Evolutionary conservation across 805 yeast genomes (phyloP).

Genomic region (Pichia deserticola): DNA sequence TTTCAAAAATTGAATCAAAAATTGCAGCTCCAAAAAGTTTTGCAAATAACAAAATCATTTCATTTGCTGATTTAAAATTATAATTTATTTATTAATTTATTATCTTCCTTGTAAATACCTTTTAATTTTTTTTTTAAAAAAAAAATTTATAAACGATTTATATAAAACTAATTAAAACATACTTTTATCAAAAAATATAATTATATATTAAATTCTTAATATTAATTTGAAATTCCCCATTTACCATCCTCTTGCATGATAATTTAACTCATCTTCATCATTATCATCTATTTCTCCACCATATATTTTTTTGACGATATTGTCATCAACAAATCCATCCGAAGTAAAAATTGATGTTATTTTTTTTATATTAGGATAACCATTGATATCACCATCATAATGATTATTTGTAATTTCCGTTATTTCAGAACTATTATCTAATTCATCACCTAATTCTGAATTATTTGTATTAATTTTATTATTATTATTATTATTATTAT

Average conservation of each 20-base stretch:
- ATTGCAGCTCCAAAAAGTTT: slow-evolving; percentile 11
- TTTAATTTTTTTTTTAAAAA: not conserved
- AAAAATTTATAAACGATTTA: not conserved
- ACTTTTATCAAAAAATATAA: too few relatives aligned
- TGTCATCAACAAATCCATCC: slow-evolving; percentile 15
- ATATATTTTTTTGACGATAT: not conserved
- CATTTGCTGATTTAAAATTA: slow-evolving; percentile 20
- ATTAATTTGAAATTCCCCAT: too few relatives aligned
- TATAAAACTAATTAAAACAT: too few relatives aligned
- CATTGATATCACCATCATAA: too few relatives aligned
- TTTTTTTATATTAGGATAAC: not conserved
- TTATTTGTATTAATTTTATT: too few relatives aligned
- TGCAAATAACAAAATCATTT: slow-evolving; percentile 17
- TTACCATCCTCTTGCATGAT: slow-evolving; percentile 38
- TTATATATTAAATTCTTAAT: too few relatives aligned
- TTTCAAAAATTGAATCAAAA: slow-evolving; percentile 3
- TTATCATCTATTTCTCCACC: slow-evolving; percentile 13
- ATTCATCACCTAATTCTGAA: too few relatives aligned
- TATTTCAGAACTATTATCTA: too few relatives aligned
- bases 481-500: too few relatives aligned
- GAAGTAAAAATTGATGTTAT: slow-evolving; percentile 4
- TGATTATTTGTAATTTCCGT: too few relatives aligned
- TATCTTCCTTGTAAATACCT: not conserved
- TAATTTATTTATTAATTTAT: slow-evolving; percentile 2
- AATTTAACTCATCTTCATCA: slow-evolving; percentile 30